These are phyloP conservation scores for Phytophthora chlamydospora DNA, from an alignment of 352 stramenopile genomes.

Conservation along the genomic window DNA sequence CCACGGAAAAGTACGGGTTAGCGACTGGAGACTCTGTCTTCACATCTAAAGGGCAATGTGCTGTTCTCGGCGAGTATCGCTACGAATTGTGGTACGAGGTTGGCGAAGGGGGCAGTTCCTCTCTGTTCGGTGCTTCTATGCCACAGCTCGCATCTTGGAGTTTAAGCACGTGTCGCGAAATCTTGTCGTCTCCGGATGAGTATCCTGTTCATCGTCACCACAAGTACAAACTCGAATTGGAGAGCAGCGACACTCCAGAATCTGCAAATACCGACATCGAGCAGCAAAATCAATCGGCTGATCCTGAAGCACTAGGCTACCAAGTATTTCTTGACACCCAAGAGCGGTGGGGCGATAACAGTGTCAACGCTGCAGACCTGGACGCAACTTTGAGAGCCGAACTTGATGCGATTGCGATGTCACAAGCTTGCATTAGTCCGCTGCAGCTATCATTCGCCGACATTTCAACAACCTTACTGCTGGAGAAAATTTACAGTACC, in stretches of 20 bases:
- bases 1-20: conserved; percentile 48
- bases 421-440: conserved; percentile 22
- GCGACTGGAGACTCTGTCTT: conserved; percentile 60
- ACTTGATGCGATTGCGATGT: conserved; percentile 32
- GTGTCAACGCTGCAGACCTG: neutral
- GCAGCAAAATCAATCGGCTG: neutral
- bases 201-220: conserved; percentile 50
- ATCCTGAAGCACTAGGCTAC: conserved; percentile 14
- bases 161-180: conserved; percentile 49
- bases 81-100: conserved; percentile 79
- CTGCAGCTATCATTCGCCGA: conserved; percentile 39
- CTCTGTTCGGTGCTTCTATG: conserved; percentile 8
- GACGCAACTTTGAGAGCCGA: conserved; percentile 39
- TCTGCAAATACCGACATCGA: neutral
- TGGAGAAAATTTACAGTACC: conserved; percentile 21
- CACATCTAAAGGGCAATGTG: conserved; percentile 60
- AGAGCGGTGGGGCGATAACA: conserved; percentile 16
- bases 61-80: conserved; percentile 61
- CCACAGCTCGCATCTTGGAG: conserved; percentile 51
- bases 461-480: conserved; percentile 32
- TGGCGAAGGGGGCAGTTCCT: conserved; percentile 19
- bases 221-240: conserved; percentile 29
- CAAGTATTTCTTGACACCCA: conserved; percentile 27
- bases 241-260: neutral
- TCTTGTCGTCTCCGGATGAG: conserved; percentile 45